Evolutionary conservation across 2,329 filamentous ascomycete genomes (phyloP), one percentile per base, ranked within the genome.

Genomic region (Penicillium rolfsii): DNA sequence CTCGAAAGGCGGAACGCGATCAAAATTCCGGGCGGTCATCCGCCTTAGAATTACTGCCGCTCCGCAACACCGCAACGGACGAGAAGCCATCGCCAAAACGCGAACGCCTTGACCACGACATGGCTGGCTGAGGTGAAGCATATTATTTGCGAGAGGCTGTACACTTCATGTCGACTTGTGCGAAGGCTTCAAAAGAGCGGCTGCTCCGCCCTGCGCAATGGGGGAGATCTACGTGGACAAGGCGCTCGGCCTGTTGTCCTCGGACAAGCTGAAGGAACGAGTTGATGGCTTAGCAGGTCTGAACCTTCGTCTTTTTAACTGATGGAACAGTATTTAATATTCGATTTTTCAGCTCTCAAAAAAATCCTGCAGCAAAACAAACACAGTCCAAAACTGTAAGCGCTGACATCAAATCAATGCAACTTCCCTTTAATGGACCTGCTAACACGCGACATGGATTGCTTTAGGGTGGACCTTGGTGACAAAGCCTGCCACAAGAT

Each of bases 401-500:
- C 50, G 36, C 19, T 40, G 28, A 55, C 48, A n/a, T 35, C 8
- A 19, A 41, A 28, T 28, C 30, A 35, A 33, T 28, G 33, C 14
- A 1, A 35, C 6, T 26, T 26, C 16, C 16, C 48, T 6, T 22
- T n/a, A 35, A 9, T 35, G 36, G 19, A 33, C n/a, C 28, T 35
- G 28, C 58, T 57, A 50, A 61, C 28, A 24, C 45, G 33, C 19
- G 50, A 16, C 22, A 28, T 36, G 41, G 19, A 58, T 45, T 24
- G 19, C 26, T 30, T 48, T 4, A 41, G 54, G 49, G 59, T 65
- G 78, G 77, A 63, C 75, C 80, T 97, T 36, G 85, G 84, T 49
- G 91, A 96, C 72, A 91, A 90, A 72, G 85, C 85, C n/a, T 96
- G 91, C 67, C 89, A 95, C 71, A 85, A 85, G 61, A 87, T 97